Percentiles rank a stretch among this genome's conserved stretches.
Evolutionary conservation across 371 early-diverging fungal species (phyloP).

Genomic region (Phascolomyces articulosus): DNA sequence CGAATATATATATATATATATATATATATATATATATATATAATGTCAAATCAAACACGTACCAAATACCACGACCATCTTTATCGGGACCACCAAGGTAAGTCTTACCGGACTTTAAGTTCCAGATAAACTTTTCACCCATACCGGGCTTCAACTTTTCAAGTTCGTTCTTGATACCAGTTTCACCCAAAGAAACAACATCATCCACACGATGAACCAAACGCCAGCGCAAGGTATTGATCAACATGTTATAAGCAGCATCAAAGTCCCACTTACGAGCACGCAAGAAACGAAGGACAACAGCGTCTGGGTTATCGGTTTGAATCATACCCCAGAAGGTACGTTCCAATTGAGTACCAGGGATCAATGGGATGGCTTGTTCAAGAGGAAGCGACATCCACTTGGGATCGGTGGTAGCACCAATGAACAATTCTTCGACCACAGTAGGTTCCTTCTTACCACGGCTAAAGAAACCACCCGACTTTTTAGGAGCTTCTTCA

Average conservation of each 20-base stretch:
- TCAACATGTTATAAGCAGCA: conserved; percentile 61
- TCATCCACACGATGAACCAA: conserved; percentile 50
- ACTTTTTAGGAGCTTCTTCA: conserved; percentile 16
- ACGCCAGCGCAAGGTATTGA: conserved; percentile 65
- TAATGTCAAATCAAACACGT: conserved; percentile 27
- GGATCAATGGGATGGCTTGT: conserved; percentile 42
- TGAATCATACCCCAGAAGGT: conserved; percentile 59
- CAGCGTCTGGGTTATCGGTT: conserved; percentile 64
- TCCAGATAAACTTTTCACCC: conserved; percentile 33
- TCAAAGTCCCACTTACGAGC: conserved; percentile 76
- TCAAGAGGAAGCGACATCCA: conserved; percentile 39
- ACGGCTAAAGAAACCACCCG: conserved; percentile 28
- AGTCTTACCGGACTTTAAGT: conserved; percentile 50
- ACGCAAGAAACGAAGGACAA: conserved; percentile 67
- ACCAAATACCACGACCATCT: conserved; percentile 54
- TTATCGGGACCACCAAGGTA: conserved; percentile 55
- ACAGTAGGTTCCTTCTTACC: conserved; percentile 34
- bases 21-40: too few species aligned
- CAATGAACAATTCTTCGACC: conserved; percentile 41
- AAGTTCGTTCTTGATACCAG: conserved; percentile 30
- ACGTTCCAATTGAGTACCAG: conserved; percentile 35
- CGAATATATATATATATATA: too few species aligned
- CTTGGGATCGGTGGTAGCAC: conserved; percentile 50
- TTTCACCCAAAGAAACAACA: conserved; percentile 58
- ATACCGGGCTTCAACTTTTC: conserved; percentile 47